Evolutionary conservation across 2,329 filamentous ascomycete species (phyloP), one percentile per base, ranked within the genome.

Genomic region (Allantophomopsis cytisporea): DNA sequence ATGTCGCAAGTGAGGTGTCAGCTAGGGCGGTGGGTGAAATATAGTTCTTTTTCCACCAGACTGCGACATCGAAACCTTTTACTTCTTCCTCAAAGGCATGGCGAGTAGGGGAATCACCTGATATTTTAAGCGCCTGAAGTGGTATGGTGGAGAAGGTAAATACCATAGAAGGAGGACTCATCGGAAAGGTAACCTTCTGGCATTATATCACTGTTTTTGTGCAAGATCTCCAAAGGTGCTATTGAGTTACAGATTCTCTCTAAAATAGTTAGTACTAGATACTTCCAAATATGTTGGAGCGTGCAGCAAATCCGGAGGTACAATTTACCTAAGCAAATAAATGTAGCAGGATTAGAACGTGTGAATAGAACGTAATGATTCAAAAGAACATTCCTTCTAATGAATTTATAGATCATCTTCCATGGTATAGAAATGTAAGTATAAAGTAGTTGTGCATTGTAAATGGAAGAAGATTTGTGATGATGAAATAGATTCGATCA

Each of bases 121-220:
- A 17, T 15, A 15, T 18, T 39, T 32, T 21, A 32, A 48, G 38
- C 50, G 45, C 43, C 14, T 41, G 34, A 36, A n/a, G 30, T 37
- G 38, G 38, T 39, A 18, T 30, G 10, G 17, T 17, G 10, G 39
- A n/a, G 30, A 41, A 20, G 42, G 13, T 32, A 14, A 31, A 39
- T 58, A 71, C 71, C 71, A 42, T 74, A 75, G 48, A 75, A 75
- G 38, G 71, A 68, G 1, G 70, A 74, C 39, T 75, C 69, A 12
- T 56, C 51, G 15, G 54, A 55, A 7, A 56, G 23, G 36, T 54
- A 53, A 13, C 35, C 14, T 2, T 42, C 43, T 17, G 36, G 10
- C n/a, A 42, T 38, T 15, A 45, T 39, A 28, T 40, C 10, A 5
- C 39, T 16, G 13, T 43, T 6, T 28, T 28, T 28, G 23, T 10